These are phyloP conservation scores for Thalassiosira pacifica DNA, from an alignment of 352 stramenopile genomes.

Conservation along the genomic window DNA sequence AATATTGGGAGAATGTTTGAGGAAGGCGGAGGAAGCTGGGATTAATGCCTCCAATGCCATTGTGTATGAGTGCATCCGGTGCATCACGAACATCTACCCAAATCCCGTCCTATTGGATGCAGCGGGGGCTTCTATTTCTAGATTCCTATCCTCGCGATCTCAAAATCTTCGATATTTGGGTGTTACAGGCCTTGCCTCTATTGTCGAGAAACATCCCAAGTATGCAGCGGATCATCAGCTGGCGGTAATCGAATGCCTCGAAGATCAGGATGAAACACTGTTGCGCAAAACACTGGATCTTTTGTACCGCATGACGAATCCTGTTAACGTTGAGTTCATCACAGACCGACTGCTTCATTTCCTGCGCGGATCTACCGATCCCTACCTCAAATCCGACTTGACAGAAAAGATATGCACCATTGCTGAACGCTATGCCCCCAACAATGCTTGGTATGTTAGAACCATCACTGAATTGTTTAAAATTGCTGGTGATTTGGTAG, in stretches of 20 bases:
- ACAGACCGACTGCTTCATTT: slow-evolving; percentile 97
- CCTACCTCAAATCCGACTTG: slow-evolving; percentile 97
- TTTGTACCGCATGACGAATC: slow-evolving; percentile 98
- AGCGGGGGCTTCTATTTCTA: slow-evolving; percentile 84
- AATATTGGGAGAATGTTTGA: slow-evolving; percentile 98
- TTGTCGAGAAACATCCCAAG: slow-evolving; percentile 93
- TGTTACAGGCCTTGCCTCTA: slow-evolving; percentile 97
- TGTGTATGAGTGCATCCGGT: slow-evolving; percentile 99
- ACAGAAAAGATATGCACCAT: slow-evolving; percentile 98
- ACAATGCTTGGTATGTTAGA: slow-evolving; percentile 98
- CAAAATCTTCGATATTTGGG: slow-evolving; percentile 99
- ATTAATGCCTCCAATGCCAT: slow-evolving; percentile 99
- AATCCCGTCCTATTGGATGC: slow-evolving; percentile 97
- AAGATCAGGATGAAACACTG: slow-evolving; percentile 99
- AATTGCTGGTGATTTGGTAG: slow-evolving; percentile 95
- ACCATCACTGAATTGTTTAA: slow-evolving; percentile 95
- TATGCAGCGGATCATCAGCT: slow-evolving; percentile 99
- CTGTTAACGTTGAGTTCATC: slow-evolving; percentile 99
- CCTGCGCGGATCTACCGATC: slow-evolving; percentile 94
- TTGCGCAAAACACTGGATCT: slow-evolving; percentile 98
- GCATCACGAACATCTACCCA: slow-evolving; percentile 99
- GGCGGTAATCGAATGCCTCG: slow-evolving; percentile 99
- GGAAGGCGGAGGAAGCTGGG: slow-evolving; percentile 95
- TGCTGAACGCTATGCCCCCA: slow-evolving; percentile 96
- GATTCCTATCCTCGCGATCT: slow-evolving; percentile 82